Percentiles rank a stretch among this genome's conserved stretches.
Evolutionary conservation across 2,329 filamentous ascomycete genomes (phyloP).

Genomic region (Verticillium dahliae): DNA sequence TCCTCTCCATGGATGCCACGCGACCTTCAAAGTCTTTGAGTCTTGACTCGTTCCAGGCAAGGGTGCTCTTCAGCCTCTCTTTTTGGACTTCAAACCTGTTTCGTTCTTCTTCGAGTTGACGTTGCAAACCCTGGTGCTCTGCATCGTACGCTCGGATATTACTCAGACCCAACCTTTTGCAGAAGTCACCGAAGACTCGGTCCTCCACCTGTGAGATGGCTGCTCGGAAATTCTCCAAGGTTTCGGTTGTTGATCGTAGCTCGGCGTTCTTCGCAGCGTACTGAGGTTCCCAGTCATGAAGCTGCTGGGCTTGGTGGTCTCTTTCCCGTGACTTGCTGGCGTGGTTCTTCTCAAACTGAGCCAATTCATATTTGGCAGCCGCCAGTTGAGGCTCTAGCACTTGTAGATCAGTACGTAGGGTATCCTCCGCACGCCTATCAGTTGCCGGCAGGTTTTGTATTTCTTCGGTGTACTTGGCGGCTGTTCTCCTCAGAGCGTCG

Average conservation of each 20-base stretch:
- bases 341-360: slow-evolving; percentile 74
- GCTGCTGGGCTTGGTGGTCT: slow-evolving; percentile 63
- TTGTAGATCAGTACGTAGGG: slow-evolving; percentile 69
- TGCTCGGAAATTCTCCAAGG: slow-evolving; percentile 45
- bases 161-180: slow-evolving; percentile 75
- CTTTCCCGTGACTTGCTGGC: slow-evolving; percentile 79
- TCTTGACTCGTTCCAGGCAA: slow-evolving; percentile 50
- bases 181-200: slow-evolving; percentile 79
- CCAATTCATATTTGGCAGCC: slow-evolving; percentile 68
- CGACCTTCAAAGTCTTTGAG: slow-evolving; percentile 57
- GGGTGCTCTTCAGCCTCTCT: slow-evolving; percentile 59
- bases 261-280: slow-evolving; percentile 65
- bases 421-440: slow-evolving; percentile 75
- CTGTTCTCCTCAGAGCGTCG: slow-evolving; percentile 72
- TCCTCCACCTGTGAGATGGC: slow-evolving; percentile 81
- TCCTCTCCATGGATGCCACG: slow-evolving; percentile 60
- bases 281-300: slow-evolving; percentile 72
- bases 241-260: slow-evolving; percentile 50
- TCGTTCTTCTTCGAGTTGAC: slow-evolving; percentile 82
- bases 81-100: slow-evolving; percentile 82
- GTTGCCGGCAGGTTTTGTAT: slow-evolving; percentile 74
- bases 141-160: slow-evolving; percentile 91
- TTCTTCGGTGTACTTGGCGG: slow-evolving; percentile 69
- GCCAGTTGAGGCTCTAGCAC: slow-evolving; percentile 72
- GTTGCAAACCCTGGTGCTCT: slow-evolving; percentile 86